A percentile compares a stretch with the other conserved stretches of the same genome.
These are phyloP conservation scores for Phytophthora ohioensis DNA, from an alignment of 352 stramenopile species.

Conservation along the genomic window DNA sequence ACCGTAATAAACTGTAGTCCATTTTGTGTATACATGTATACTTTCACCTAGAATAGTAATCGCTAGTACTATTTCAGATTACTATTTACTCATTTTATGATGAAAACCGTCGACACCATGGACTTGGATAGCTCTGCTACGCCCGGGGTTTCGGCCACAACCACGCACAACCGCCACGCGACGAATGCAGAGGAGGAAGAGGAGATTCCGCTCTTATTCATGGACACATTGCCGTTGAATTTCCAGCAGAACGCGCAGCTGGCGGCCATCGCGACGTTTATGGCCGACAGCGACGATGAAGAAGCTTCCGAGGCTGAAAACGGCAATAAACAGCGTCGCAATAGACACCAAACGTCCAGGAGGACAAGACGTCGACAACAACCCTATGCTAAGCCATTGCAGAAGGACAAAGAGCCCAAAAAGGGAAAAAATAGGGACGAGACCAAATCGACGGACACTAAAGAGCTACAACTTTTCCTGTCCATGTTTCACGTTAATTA, in stretches of 20 bases:
- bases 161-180: neutral
- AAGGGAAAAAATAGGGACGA: conserved; percentile 13
- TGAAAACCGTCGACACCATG: neutral
- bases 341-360: neutral
- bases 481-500: conserved; percentile 63
- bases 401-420: conserved; percentile 7
- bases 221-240: conserved; percentile 67
- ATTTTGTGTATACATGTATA: too few relatives aligned
- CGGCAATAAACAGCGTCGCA: conserved; percentile 19
- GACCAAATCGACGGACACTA: conserved; percentile 33
- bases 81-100: neutral
- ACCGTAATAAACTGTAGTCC: too few relatives aligned
- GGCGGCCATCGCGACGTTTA: conserved; percentile 80
- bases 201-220: conserved; percentile 84
- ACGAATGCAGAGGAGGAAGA: conserved; percentile 43
- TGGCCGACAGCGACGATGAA: conserved; percentile 62
- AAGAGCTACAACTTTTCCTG: conserved; percentile 68
- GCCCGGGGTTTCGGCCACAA: neutral
- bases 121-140: neutral
- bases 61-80: neutral
- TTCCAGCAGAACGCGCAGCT: conserved; percentile 78
- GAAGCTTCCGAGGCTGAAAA: neutral
- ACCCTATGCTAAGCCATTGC: conserved; percentile 35
- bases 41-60: neutral
- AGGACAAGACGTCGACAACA: conserved; percentile 22